Evolutionary conservation across 2,329 filamentous ascomycete species (phyloP), one percentile per base, ranked within the genome.

Genomic region (Cercospora berteroae): DNA sequence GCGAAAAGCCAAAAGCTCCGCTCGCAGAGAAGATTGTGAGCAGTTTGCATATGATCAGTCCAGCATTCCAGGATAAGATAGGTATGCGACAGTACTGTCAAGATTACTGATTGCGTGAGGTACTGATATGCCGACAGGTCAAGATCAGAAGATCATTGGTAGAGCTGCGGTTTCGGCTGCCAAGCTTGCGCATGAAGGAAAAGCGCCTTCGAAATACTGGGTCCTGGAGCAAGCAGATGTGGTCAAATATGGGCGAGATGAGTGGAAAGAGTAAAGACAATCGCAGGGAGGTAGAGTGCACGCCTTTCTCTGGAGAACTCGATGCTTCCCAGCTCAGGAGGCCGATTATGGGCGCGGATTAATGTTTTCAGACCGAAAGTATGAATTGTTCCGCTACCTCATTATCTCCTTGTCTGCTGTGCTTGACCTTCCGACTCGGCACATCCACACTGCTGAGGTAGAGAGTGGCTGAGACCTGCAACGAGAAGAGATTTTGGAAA

Each of bases 1-100:
- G 73, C 69, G 67, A 71, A 27, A 69, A 60, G 13, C 66, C 71
- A 4, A 70, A 71, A 42, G 64, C 63, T 36, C 59, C 63, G 13
- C 64, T 66, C 27, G 52, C 60, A 9, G 76, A 78, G 66, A 72
- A 70, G 57, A 33, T 72, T 36, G 69, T 71, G 25, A 31, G 62
- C 16, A 67, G 59, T n/a, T 25, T 70, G 57, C 66, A 70, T 33
- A 66, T 61, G 27, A 63, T 71, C 23, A 67, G 68, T 50, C 68
- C 48, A 13, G 64, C 27, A 16, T 33, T 71, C 13, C 70, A 70
- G 39, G 70, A 71, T 48, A 52, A 60, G 12, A 60, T 70, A 20
- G 69, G 67, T 71, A 55, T 18, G 69, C 64, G 18, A 36, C 0
- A 16, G 13, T 33, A 29, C 4, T 12, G 10, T 9, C 29, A 6